These are phyloP conservation scores for Chaetomidium leptoderma DNA, from an alignment of 495 filamentous ascomycete species.

Conservation along the genomic window DNA sequence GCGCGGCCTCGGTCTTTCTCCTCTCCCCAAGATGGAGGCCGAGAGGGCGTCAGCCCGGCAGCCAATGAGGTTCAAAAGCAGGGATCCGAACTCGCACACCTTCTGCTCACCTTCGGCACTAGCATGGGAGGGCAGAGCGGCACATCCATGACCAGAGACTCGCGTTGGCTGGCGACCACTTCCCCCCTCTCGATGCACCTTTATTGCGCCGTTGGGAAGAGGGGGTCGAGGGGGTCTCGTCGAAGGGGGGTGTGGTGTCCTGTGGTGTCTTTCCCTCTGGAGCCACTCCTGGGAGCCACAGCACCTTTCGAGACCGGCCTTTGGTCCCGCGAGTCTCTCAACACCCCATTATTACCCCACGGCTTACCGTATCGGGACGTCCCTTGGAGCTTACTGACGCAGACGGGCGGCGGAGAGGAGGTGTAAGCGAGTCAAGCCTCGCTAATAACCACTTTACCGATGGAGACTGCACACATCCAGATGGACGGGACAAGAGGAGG, in stretches of 20 bases:
- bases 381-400: slow-evolving; percentile 10
- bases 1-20: slow-evolving; percentile 22
- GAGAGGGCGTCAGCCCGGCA: slow-evolving; percentile 28
- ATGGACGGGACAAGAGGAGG: slow-evolving; percentile 4
- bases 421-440: background rate
- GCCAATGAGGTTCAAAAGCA: slow-evolving; percentile 38
- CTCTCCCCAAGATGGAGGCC: slow-evolving; percentile 31
- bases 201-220: slow-evolving; percentile 24
- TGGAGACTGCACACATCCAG: slow-evolving; percentile 16
- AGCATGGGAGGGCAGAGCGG: slow-evolving; percentile 24
- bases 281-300: background rate
- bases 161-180: slow-evolving; percentile 16
- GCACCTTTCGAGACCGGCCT: background rate
- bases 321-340: background rate
- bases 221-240: too few relatives aligned
- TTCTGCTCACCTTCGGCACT: slow-evolving; percentile 36
- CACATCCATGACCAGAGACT: slow-evolving; percentile 30
- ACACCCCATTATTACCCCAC: slow-evolving; percentile 8
- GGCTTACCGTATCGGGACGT: slow-evolving; percentile 18
- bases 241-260: background rate
- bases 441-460: background rate
- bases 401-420: slow-evolving; percentile 7
- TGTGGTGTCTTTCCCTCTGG: background rate
- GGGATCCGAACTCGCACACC: slow-evolving; percentile 34
- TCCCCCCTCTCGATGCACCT: slow-evolving; percentile 21